Evolutionary conservation across 2,329 filamentous ascomycete genomes (phyloP), one percentile per base, ranked within the genome.

Genomic region (Penicillium sp.): DNA sequence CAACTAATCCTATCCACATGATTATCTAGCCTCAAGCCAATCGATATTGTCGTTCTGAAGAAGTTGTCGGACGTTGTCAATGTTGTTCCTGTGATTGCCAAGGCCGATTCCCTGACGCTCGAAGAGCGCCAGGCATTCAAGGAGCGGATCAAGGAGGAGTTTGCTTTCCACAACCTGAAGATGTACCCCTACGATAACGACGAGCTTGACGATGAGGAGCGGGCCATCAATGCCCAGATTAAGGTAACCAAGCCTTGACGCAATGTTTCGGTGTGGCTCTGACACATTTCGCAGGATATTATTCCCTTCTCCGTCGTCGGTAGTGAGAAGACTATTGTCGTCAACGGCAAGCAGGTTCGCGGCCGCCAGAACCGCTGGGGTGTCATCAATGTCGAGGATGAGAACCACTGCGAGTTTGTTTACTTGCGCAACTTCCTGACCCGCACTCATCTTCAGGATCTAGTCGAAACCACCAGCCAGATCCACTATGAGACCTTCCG

Each of bases 111-210:
- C 37, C 76, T 98, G 63, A 98, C 93, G 10, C 78, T 96, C 21
- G 91, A 98, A 72, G 93, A 98, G 80, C 85, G 93, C 58, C 82
- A 83, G 66, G 87, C 85, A 34, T 98, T 98, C 83, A 98, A 98
- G 82, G 88, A 96, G 76, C 82, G 86, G 69, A 98, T 98, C 78
- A 96, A 95, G 86, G 93, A 97, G 78, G 93, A 98, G 71, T 98
- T 98, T 69, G 77, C 87, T 43, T 98, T 98, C 85, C 93, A 98
- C 81, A 97, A 97, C 79, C 81, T 98, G 64, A 91, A 95, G 79
- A 98, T 98, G 93, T 98, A 94, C 78, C 93, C 93, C 46, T 98
- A 98, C 70, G 93, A 98, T 71, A 97, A 96, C 67, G 93, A 98
- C 61, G 93, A 98, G 78, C 85, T 97, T 58, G 93, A 98, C 64